Evolutionary conservation across 441 rosid genomes (phyloP).

Genomic region (Bruguiera hainesii): DNA sequence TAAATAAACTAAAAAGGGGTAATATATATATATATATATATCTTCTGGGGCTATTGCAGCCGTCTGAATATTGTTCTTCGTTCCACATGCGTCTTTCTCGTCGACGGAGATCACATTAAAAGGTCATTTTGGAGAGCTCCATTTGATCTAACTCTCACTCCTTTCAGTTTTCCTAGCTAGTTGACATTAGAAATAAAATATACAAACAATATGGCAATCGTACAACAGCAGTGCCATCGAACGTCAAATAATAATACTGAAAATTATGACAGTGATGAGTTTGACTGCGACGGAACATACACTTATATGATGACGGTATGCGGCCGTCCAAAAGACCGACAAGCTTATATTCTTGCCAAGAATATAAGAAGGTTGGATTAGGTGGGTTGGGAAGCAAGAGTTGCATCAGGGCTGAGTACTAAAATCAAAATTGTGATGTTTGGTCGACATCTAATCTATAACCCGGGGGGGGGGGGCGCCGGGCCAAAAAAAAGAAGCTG

Average conservation of each 20-base stretch:
- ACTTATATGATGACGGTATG: constrained; percentile 17
- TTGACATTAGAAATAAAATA: constrained; percentile 26
- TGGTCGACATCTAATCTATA: constrained; percentile 47
- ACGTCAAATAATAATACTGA: constrained; percentile 1
- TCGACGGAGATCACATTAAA: constrained; percentile 7
- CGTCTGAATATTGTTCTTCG: background rate
- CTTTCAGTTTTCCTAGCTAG: background rate
- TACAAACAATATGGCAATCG: background rate
- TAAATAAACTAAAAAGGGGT: background rate
- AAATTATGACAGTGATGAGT: constrained; percentile 1
- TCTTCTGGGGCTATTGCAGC: background rate
- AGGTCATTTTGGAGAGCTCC: constrained; percentile 49
- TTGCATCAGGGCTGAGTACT: constrained; percentile 27
- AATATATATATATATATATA: too few species aligned
- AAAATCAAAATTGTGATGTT: constrained; percentile 33
- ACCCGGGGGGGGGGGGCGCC: too few species aligned
- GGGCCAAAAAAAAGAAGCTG: background rate
- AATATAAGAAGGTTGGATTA: constrained; percentile 26
- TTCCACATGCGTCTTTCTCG: constrained; percentile 21
- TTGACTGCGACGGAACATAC: constrained; percentile 22
- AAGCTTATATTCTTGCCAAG: constrained; percentile 16
- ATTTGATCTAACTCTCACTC: constrained; percentile 33
- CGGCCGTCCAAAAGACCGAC: constrained; percentile 38
- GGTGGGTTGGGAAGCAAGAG: constrained; percentile 33
- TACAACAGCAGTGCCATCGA: background rate